Conservation (phyloP, 2,329 filamentous ascomycete species). For the Epichloe glyceriae region DNA sequence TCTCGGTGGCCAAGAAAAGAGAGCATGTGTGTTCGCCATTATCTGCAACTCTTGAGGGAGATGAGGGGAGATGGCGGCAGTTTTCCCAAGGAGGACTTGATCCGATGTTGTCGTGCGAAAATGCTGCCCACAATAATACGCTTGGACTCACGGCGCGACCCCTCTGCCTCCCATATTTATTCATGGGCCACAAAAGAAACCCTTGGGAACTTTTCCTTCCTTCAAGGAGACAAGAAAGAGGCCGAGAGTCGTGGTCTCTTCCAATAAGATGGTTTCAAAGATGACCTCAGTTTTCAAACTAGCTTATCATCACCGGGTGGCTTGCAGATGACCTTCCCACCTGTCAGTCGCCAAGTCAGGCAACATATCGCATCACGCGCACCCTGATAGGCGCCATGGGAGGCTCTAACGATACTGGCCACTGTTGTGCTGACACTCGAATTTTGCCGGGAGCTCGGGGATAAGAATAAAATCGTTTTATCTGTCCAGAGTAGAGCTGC, state of each 20-base stretch:
- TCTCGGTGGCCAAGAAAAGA: not conserved
- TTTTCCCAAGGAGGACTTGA: not conserved
- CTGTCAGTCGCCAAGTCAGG: not conserved
- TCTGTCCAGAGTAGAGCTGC: not conserved
- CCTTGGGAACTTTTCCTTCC: too few relatives aligned
- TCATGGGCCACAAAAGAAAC: too few relatives aligned
- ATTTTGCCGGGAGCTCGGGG: not conserved
- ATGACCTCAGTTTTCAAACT: not conserved
- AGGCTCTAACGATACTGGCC: not conserved
- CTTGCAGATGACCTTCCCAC: not conserved
- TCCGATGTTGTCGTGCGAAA: not conserved
- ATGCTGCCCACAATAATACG: not conserved
- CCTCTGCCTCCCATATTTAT: too few relatives aligned
- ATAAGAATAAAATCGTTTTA: not conserved
- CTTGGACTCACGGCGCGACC: too few relatives aligned
- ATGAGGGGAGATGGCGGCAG: not conserved
- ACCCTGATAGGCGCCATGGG: slow-evolving; percentile 1
- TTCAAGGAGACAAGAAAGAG: not conserved
- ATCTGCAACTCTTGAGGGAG: not conserved
- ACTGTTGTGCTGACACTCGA: not conserved
- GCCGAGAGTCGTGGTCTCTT: not conserved
- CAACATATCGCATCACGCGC: not conserved
- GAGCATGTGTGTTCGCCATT: not conserved
- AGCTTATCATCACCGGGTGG: not conserved
- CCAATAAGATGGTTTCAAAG: not conserved